A percentile compares a stretch with the other conserved stretches of the same genome.
Evolutionary conservation across 2,329 filamentous ascomycete genomes (phyloP).

Genomic region (Ophiostoma sp.): DNA sequence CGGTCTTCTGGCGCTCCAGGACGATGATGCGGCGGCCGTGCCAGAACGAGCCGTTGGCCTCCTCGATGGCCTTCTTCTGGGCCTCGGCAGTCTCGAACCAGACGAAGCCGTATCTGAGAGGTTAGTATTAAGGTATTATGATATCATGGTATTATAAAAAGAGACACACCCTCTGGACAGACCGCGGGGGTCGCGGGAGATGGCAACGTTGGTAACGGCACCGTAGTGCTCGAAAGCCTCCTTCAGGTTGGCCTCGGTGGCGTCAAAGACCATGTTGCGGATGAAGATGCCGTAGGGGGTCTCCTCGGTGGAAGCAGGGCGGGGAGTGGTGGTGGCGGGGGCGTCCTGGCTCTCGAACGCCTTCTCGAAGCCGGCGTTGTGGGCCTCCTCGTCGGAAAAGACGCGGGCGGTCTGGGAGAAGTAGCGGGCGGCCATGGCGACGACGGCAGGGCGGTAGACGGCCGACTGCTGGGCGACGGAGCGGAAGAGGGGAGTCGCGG

Average conservation of each 20-base stretch:
- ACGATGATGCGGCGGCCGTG: slow-evolving; percentile 37
- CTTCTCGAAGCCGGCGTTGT: neutral
- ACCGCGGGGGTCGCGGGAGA: slow-evolving; percentile 36
- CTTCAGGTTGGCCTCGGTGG: slow-evolving; percentile 34
- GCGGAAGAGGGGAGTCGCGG: slow-evolving; percentile 28
- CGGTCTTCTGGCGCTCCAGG: slow-evolving; percentile 25
- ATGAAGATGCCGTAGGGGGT: slow-evolving; percentile 32
- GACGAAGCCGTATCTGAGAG: slow-evolving; percentile 35
- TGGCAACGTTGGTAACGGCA: slow-evolving; percentile 26
- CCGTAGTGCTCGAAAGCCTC: slow-evolving; percentile 36
- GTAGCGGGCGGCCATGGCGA: slow-evolving; percentile 29
- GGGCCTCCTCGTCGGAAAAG: slow-evolving; percentile 25
- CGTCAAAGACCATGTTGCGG: slow-evolving; percentile 37
- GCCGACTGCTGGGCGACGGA: slow-evolving; percentile 29
- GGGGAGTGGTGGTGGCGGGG: neutral
- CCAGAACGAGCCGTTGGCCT: slow-evolving; percentile 37
- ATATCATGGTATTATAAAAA: neutral
- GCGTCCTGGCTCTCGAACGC: neutral
- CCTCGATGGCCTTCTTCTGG: slow-evolving; percentile 30
- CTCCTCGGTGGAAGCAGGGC: slow-evolving; percentile 17
- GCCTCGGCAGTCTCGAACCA: slow-evolving; percentile 30
- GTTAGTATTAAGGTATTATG: neutral
- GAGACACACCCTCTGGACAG: slow-evolving; percentile 36
- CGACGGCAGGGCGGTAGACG: slow-evolving; percentile 21
- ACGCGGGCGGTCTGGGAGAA: slow-evolving; percentile 33